Percentiles rank a stretch among this genome's conserved stretches.
These are phyloP conservation scores for Coelastrella sp. DNA, from an alignment of 139 green algal genomes.

Conservation along the genomic window DNA sequence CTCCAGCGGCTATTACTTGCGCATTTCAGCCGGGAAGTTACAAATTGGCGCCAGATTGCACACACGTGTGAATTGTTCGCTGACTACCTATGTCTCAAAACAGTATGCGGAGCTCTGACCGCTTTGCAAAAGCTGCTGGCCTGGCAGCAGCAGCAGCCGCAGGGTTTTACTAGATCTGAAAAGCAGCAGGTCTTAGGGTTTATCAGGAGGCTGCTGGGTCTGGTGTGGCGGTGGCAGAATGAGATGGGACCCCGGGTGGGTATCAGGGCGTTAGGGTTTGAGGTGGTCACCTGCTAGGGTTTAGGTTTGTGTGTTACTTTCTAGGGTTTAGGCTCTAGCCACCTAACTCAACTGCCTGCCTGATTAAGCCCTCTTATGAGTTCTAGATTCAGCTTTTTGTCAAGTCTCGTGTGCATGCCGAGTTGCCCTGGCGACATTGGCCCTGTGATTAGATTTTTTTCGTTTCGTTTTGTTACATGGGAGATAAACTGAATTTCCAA, in stretches of 20 bases:
- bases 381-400: no score
- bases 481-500: no score
- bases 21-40: background rate
- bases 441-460: no score
- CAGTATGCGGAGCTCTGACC: background rate
- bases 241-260: conserved; percentile 16
- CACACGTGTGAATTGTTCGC: background rate
- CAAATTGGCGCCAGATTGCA: conserved; percentile 2
- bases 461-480: no score
- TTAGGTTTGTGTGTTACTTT: no score
- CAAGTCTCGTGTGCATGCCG: no score
- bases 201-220: conserved; percentile 19
- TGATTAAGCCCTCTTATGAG: no score
- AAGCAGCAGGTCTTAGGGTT: background rate
- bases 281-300: no score
- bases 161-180: background rate
- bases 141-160: conserved; percentile 3
- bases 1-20: background rate
- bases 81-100: background rate
- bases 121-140: background rate
- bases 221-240: conserved; percentile 11
- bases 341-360: no score
- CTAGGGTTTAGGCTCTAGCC: no score
- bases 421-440: no score
- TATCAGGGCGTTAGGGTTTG: no score